Evolutionary conservation across 352 stramenopile species (phyloP), one percentile per base, ranked within the genome.

Genomic region (Pythium guiyangense): DNA sequence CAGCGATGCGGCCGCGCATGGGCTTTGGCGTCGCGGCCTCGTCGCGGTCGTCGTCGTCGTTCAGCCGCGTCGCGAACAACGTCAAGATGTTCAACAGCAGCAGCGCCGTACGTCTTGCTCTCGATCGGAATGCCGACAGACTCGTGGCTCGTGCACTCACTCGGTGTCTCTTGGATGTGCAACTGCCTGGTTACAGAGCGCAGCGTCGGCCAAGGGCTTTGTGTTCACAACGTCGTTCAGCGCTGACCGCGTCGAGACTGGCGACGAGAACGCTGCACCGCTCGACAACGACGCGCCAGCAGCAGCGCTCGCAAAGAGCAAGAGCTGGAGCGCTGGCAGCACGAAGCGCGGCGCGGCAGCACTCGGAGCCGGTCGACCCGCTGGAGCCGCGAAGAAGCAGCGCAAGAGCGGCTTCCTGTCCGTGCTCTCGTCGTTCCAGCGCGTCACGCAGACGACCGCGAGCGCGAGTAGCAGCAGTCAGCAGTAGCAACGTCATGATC

Each of bases 151-250:
- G n/a, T n/a, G n/a, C n/a, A n/a, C n/a, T n/a, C n/a, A n/a, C n/a
- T n/a, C n/a, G n/a, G n/a, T n/a, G n/a, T n/a, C n/a, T n/a, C n/a
- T n/a, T n/a, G n/a, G n/a, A n/a, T n/a, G n/a, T n/a, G n/a, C n/a
- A n/a, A n/a, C n/a, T n/a, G n/a, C n/a, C n/a, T n/a, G n/a, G n/a
- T n/a, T n/a, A n/a, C n/a, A n/a, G n/a, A n/a, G n/a, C 14, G 44
- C 62, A 8, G 31, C 74, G 9, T 72, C 71, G 0, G 26, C 55
- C 50, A 93, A 93, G 50, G 79, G 78, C 6, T 93, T 93, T 58
- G 79, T 93, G 6, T 93, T 93, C 60, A 90, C 81, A 1, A 81
- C 80, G 1, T 84, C 80, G 0, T 84, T 85, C 29, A 79, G 67
- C 48, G 73, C 71, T 0, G 72, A 87, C 51, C 72, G 72, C 22